Percentiles rank a stretch among this genome's conserved stretches.
Conservation (phyloP, 2,329 filamentous ascomycete species). For the Alternaria alternata region DNA sequence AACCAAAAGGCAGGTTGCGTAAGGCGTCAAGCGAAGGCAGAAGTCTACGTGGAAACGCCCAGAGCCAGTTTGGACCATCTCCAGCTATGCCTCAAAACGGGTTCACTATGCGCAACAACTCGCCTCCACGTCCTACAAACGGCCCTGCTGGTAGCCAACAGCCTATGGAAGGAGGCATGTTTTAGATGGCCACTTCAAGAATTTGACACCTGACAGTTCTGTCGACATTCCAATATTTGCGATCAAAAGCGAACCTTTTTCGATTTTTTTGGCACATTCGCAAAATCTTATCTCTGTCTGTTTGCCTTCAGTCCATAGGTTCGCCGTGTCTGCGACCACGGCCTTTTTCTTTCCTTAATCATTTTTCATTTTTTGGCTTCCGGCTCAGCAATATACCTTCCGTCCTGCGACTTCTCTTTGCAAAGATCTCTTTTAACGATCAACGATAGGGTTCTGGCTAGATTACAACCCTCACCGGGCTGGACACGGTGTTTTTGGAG, state of each 20-base stretch:
- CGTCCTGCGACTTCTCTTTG: slow-evolving; percentile 18
- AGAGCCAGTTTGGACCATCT: slow-evolving; percentile 32
- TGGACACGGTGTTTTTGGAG: slow-evolving; percentile 36
- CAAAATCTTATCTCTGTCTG: slow-evolving; percentile 16
- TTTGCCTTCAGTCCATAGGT: slow-evolving; percentile 19
- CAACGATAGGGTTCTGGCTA: slow-evolving; percentile 27
- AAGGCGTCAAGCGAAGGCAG: slow-evolving; percentile 62
- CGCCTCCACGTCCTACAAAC: slow-evolving; percentile 42
- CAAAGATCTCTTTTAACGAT: slow-evolving; percentile 26
- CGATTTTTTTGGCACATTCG: background rate
- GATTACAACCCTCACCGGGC: slow-evolving; percentile 41
- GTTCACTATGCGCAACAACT: slow-evolving; percentile 38
- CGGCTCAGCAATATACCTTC: slow-evolving; percentile 46
- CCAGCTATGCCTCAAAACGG: slow-evolving; percentile 40
- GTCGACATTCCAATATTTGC: slow-evolving; percentile 6
- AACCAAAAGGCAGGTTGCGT: slow-evolving; percentile 53
- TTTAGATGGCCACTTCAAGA: slow-evolving; percentile 24
- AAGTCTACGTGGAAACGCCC: slow-evolving; percentile 55
- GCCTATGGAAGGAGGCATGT: slow-evolving; percentile 49
- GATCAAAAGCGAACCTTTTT: slow-evolving; percentile 16
- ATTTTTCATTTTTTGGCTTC: slow-evolving; percentile 9
- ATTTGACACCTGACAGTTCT: background rate
- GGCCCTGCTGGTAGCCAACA: slow-evolving; percentile 29
- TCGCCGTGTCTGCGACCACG: slow-evolving; percentile 25
- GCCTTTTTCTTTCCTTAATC: slow-evolving; percentile 21